Percentiles rank a stretch among this genome's conserved stretches.
Conservation (phyloP, 1,284 basidiomycete genomes). For the Porodaedalea pini region DNA sequence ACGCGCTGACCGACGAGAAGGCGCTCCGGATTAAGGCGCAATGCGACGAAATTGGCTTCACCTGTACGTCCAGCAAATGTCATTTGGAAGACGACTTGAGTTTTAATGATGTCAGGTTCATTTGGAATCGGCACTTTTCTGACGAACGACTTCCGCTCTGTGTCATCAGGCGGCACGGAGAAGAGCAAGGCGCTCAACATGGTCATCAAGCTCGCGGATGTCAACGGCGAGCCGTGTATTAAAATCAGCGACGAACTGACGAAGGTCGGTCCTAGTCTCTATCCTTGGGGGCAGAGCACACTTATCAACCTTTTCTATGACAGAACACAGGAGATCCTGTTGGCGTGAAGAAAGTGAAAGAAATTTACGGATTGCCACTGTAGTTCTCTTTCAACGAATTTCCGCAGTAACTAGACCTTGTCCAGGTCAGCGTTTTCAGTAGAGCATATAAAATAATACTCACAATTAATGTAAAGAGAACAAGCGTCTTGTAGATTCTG, state of each 20-base stretch:
- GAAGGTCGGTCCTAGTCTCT: slow-evolving; percentile 53
- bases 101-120: slow-evolving; percentile 34
- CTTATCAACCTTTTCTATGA: neutral
- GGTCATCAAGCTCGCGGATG: slow-evolving; percentile 83
- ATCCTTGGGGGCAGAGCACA: too few relatives aligned
- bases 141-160: slow-evolving; percentile 79
- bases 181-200: slow-evolving; percentile 86
- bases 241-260: slow-evolving; percentile 90
- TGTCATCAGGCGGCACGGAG: slow-evolving; percentile 50
- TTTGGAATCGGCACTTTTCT: slow-evolving; percentile 92
- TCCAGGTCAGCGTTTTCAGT: too few relatives aligned
- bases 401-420: too few relatives aligned
- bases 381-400: too few relatives aligned
- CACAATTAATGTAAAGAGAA: too few relatives aligned
- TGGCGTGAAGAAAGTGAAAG: slow-evolving; percentile 31
- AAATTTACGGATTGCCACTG: slow-evolving; percentile 26
- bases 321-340: slow-evolving; percentile 34
- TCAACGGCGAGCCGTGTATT: slow-evolving; percentile 74
- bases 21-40: slow-evolving; percentile 68
- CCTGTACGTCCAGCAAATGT: slow-evolving; percentile 41
- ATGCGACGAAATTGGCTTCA: slow-evolving; percentile 72
- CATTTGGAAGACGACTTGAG: neutral
- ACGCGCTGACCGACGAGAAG: slow-evolving; percentile 71
- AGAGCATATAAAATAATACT: too few relatives aligned
- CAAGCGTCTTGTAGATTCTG: too few relatives aligned